Evolutionary conservation across 352 stramenopile species (phyloP).

Genomic region (Hyaloperonospora arabidopsidis): DNA sequence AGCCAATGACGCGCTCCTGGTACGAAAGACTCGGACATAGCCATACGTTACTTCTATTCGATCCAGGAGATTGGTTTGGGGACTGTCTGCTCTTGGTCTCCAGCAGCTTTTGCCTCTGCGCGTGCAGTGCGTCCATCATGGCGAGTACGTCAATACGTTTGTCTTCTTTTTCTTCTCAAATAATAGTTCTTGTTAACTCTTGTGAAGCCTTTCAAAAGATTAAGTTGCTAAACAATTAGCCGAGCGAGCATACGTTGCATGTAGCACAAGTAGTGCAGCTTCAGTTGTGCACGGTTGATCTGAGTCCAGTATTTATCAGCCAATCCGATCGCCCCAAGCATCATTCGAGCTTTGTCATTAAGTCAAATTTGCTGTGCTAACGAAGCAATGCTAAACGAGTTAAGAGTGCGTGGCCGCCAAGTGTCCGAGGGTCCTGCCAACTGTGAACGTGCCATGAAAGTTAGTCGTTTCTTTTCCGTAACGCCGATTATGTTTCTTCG

Average conservation of each 20-base stretch:
- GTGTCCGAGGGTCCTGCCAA: slow-evolving; percentile 54
- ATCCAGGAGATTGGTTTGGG: slow-evolving; percentile 22
- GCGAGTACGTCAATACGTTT: too few species aligned
- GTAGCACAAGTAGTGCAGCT: too few species aligned
- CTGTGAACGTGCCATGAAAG: too few species aligned
- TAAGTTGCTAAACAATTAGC: background rate
- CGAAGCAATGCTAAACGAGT: too few species aligned
- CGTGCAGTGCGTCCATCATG: slow-evolving; percentile 60
- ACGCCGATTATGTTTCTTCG: too few species aligned
- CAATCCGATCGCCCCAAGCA: slow-evolving; percentile 7
- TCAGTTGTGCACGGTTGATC: too few species aligned
- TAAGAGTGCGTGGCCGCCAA: slow-evolving; percentile 47
- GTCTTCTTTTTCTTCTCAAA: too few species aligned
- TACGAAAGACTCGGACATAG: slow-evolving; percentile 72
- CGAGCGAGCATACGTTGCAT: background rate
- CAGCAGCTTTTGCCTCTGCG: slow-evolving; percentile 76
- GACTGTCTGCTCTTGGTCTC: slow-evolving; percentile 47
- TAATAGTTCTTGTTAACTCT: too few species aligned
- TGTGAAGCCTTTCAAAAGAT: background rate
- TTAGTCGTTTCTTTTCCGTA: too few species aligned
- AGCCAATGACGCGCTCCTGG: slow-evolving; percentile 79
- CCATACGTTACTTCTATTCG: slow-evolving; percentile 29
- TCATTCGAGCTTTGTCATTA: slow-evolving; percentile 7
- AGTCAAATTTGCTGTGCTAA: slow-evolving; percentile 15
- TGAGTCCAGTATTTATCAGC: background rate